phyloP scores from a whole-genome alignment of 148 eudicot genomes.

The Rhododendron molle region DNA sequence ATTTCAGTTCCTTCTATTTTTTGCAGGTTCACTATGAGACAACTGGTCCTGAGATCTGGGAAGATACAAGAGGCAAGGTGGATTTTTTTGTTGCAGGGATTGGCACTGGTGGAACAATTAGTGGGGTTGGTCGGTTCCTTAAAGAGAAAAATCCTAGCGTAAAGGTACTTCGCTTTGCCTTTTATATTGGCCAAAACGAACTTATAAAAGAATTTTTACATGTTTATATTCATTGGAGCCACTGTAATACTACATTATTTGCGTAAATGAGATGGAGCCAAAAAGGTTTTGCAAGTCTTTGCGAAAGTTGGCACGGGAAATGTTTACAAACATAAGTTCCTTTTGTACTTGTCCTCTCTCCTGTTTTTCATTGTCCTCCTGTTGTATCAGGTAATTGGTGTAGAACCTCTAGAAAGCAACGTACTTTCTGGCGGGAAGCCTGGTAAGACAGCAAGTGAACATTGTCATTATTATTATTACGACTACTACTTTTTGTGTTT shows the following conservation, averaged over 20 bases:
- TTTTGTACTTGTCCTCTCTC: neutral
- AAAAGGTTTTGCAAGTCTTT: conserved; percentile 8
- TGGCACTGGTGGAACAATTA: conserved; percentile 96
- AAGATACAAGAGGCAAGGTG: conserved; percentile 92
- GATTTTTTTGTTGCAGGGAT: conserved; percentile 92
- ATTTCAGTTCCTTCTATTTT: neutral
- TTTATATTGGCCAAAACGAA: neutral
- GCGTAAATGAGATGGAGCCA: neutral
- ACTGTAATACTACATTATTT: neutral
- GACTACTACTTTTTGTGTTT: neutral
- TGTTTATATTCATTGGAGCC: neutral
- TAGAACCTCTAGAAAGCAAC: conserved; percentile 95
- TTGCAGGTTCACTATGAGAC: conserved; percentile 91
- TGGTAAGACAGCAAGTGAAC: conserved; percentile 45
- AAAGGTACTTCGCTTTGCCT: conserved; percentile 37
- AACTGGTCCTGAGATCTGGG: conserved; percentile 99
- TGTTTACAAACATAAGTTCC: neutral
- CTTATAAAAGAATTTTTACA: neutral
- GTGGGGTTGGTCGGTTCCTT: conserved; percentile 82
- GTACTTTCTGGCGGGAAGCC: conserved; percentile 96
- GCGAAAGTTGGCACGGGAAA: neutral
- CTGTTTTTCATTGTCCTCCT: neutral
- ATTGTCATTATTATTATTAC: neutral
- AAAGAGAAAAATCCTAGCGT: conserved; percentile 69
- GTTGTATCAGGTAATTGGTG: conserved; percentile 64